phyloP scores from a whole-genome alignment of 116 monocot species.

The Papilionanthe hybrid region DNA sequence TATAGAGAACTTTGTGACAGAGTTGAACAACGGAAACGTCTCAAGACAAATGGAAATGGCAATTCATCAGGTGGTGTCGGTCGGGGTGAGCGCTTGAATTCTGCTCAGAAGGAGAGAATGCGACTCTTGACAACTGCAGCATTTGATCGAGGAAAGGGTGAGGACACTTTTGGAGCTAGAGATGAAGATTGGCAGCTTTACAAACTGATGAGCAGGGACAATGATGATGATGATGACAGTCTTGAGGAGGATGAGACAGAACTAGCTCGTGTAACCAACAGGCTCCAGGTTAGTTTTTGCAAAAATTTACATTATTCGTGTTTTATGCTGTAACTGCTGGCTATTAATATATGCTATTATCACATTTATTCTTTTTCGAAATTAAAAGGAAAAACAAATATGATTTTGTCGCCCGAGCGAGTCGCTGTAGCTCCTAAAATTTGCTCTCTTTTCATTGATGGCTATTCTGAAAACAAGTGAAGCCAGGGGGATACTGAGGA shows the following conservation, averaged over 20 bases:
- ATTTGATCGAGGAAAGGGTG: conserved; percentile 93
- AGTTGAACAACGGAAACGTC: conserved; percentile 72
- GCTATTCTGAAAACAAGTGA: no score
- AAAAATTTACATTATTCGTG: not conserved
- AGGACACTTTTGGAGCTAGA: conserved; percentile 90
- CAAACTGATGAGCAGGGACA: conserved; percentile 94
- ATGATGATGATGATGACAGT: conserved; percentile 75
- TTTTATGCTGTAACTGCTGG: not conserved
- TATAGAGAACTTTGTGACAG: conserved; percentile 77
- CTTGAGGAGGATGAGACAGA: conserved; percentile 74
- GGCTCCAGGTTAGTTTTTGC: conserved; percentile 61
- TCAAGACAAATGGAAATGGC: conserved; percentile 68
- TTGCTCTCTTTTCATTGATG: no score
- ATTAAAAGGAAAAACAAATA: no score
- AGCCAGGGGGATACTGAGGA: no score
- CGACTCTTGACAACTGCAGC: conserved; percentile 89
- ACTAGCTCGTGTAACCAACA: conserved; percentile 57
- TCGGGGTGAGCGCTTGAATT: conserved; percentile 86
- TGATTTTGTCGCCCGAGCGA: no score
- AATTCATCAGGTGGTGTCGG: conserved; percentile 62
- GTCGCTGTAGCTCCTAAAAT: no score
- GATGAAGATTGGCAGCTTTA: conserved; percentile 99
- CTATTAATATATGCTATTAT: not conserved
- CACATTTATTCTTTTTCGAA: not conserved
- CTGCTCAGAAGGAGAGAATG: conserved; percentile 95